Evolutionary conservation across 2,329 filamentous ascomycete species (phyloP).

Genomic region (Ramularia collo-cygni): DNA sequence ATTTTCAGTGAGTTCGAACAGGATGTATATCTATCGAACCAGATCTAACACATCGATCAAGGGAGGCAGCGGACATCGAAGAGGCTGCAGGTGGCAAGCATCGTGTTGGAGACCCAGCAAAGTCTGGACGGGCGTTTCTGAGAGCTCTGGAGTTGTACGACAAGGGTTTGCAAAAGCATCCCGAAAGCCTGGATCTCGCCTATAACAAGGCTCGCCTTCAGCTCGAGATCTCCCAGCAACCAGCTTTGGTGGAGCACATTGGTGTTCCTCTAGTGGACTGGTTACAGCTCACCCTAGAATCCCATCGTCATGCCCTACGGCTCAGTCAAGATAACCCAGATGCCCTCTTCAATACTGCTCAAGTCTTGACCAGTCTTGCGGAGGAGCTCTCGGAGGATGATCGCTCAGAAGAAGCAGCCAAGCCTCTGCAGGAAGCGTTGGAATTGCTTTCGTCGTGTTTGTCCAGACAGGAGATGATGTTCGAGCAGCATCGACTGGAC

Average conservation of each 20-base stretch:
- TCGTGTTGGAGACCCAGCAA: constrained; percentile 62
- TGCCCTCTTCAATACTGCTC: constrained; percentile 64
- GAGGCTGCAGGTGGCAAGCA: constrained; percentile 71
- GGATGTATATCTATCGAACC: no score
- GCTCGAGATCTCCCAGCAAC: constrained; percentile 63
- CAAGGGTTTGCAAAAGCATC: constrained; percentile 54
- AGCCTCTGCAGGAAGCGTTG: constrained; percentile 53
- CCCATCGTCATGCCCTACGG: constrained; percentile 55
- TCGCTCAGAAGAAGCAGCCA: constrained; percentile 41
- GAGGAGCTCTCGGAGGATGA: constrained; percentile 52
- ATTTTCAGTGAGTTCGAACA: constrained; percentile 44
- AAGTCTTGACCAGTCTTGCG: constrained; percentile 60
- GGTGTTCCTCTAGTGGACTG: constrained; percentile 47
- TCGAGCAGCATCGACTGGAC: constrained; percentile 34
- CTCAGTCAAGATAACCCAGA: constrained; percentile 59
- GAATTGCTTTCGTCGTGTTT: constrained; percentile 51
- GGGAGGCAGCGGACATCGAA: constrained; percentile 57
- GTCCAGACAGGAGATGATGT: constrained; percentile 39
- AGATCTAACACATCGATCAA: no score
- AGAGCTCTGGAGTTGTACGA: constrained; percentile 62
- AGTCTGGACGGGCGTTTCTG: constrained; percentile 55
- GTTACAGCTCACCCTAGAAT: constrained; percentile 54
- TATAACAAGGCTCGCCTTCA: constrained; percentile 71
- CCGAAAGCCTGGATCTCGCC: constrained; percentile 60
- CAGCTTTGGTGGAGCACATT: constrained; percentile 54